A percentile compares a stretch with the other conserved stretches of the same genome.
phyloP scores from a whole-genome alignment of 2,329 filamentous ascomycete genomes.

The Calonectria crousiana region DNA sequence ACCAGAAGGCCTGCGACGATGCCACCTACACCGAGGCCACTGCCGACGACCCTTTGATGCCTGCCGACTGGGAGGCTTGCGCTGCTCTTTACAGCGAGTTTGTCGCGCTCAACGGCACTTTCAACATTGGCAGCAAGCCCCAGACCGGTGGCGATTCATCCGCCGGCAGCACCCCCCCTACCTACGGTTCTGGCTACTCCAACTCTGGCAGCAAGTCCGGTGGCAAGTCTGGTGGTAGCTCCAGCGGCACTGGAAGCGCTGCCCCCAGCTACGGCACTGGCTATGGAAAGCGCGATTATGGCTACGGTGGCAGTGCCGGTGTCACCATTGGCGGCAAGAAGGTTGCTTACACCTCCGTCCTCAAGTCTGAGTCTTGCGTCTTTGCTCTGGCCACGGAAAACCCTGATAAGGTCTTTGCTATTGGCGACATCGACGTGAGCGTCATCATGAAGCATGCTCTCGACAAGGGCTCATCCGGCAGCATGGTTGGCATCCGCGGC shows the following conservation, averaged over 20 bases:
- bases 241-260: not conserved
- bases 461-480: constrained; percentile 16
- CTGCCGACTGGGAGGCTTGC: constrained; percentile 48
- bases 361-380: constrained; percentile 23
- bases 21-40: constrained; percentile 38
- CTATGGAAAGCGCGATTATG: not conserved
- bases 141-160: not conserved
- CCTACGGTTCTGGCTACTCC: not conserved
- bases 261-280: not conserved
- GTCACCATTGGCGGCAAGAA: not conserved
- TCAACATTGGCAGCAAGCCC: constrained; percentile 34
- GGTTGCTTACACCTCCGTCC: constrained; percentile 12
- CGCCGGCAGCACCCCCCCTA: not conserved
- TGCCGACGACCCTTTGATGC: constrained; percentile 26
- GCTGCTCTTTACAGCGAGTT: constrained; percentile 48
- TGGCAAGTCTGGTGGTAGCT: not conserved
- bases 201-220: not conserved
- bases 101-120: constrained; percentile 47
- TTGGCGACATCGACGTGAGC: constrained; percentile 43
- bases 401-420: constrained; percentile 28
- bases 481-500: constrained; percentile 6
- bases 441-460: constrained; percentile 31
- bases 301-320: not conserved
- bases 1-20: constrained; percentile 44
- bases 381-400: constrained; percentile 10